Evolutionary conservation across 352 stramenopile species (phyloP).

Genomic region (Phytophthora lateralis): DNA sequence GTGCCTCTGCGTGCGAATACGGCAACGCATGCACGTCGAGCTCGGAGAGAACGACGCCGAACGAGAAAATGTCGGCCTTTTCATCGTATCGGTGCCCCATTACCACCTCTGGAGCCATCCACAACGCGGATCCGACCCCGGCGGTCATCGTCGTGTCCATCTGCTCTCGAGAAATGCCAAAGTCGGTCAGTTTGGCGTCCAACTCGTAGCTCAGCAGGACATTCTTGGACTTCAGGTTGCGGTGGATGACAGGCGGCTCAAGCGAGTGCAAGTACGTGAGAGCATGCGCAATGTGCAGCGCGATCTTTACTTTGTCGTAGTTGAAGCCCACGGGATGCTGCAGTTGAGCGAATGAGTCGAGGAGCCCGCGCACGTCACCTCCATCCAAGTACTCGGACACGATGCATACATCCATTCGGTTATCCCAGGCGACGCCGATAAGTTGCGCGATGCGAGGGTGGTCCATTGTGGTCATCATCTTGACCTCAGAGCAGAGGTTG

Average conservation of each 20-base stretch:
- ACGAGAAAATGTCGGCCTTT: slow-evolving; percentile 74
- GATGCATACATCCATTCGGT: slow-evolving; percentile 33
- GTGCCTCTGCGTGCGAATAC: slow-evolving; percentile 13
- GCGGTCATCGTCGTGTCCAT: slow-evolving; percentile 41
- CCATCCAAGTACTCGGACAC: slow-evolving; percentile 44
- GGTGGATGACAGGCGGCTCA: slow-evolving; percentile 33
- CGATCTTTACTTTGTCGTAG: slow-evolving; percentile 36
- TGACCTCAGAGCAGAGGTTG: slow-evolving; percentile 17
- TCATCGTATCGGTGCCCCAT: slow-evolving; percentile 50
- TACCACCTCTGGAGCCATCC: slow-evolving; percentile 45
- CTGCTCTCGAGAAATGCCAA: slow-evolving; percentile 38
- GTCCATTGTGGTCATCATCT: slow-evolving; percentile 31
- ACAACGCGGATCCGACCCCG: slow-evolving; percentile 38
- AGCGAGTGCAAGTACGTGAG: slow-evolving; percentile 45
- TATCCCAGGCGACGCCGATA: slow-evolving; percentile 47
- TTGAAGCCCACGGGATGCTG: slow-evolving; percentile 35
- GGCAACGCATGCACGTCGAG: slow-evolving; percentile 21
- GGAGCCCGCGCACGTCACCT: slow-evolving; percentile 13
- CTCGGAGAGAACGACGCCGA: slow-evolving; percentile 66
- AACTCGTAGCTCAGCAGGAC: slow-evolving; percentile 34
- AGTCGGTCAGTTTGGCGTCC: slow-evolving; percentile 52
- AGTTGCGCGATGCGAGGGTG: slow-evolving; percentile 37
- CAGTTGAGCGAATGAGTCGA: slow-evolving; percentile 18
- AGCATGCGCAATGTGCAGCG: slow-evolving; percentile 33
- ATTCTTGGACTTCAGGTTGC: slow-evolving; percentile 48